These are phyloP conservation scores for Heterobasidion annosum DNA, from an alignment of 1,284 basidiomycete genomes.

Conservation along the genomic window DNA sequence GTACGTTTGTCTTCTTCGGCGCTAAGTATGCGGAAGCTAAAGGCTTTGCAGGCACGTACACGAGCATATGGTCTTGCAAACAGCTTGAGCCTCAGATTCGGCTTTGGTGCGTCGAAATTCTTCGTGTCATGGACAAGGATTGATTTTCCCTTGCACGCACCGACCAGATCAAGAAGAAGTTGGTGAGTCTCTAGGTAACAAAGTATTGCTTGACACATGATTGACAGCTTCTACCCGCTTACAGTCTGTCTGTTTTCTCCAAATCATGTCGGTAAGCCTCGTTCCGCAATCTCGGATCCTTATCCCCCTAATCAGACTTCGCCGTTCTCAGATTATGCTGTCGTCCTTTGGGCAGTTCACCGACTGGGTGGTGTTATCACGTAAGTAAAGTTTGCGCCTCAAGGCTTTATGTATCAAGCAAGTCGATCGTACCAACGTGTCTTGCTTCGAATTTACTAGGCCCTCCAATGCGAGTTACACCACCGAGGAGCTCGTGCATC, in stretches of 20 bases:
- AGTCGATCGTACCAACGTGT: neutral
- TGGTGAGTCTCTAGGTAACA: constrained; percentile 29
- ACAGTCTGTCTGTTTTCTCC: constrained; percentile 60
- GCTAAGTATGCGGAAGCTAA: neutral
- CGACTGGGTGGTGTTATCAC: constrained; percentile 58
- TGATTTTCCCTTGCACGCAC: neutral
- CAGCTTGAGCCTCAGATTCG: constrained; percentile 43
- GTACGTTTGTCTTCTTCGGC: constrained; percentile 21
- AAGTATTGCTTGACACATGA: neutral
- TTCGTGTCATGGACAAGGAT: neutral
- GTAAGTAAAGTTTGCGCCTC: constrained; percentile 4
- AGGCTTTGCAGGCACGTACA: constrained; percentile 27
- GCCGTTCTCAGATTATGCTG: constrained; percentile 50
- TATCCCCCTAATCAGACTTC: neutral
- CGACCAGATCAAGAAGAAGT: constrained; percentile 32
- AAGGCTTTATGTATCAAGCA: constrained; percentile 16
- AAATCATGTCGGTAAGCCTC: constrained; percentile 50
- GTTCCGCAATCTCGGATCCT: neutral
- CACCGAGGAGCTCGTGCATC: constrained; percentile 53
- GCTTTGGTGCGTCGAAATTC: constrained; percentile 20
- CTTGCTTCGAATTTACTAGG: constrained; percentile 18
- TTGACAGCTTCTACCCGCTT: neutral
- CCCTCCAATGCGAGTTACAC: constrained; percentile 66
- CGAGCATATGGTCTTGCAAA: constrained; percentile 58
- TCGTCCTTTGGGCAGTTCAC: constrained; percentile 69